Evolutionary conservation across 768 basidiomycete species (phyloP), one percentile per base, ranked within the genome.

Genomic region (Lactarius evosmus): DNA sequence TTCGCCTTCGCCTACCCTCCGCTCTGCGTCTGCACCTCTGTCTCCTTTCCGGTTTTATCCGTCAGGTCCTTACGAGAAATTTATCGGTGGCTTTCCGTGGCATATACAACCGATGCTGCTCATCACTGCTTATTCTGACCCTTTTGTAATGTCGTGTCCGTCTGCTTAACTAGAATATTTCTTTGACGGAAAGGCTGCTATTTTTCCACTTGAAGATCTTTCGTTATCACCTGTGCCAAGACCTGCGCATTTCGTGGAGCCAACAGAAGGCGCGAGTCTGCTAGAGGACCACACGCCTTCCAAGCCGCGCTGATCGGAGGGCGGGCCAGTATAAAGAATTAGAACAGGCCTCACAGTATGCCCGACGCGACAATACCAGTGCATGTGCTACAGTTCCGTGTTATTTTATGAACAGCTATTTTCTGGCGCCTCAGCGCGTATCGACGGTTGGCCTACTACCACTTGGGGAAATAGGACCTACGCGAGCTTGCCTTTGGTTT

Each of bases 11-110:
- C 64, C 63, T 67, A 65, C 57, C 33, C 55, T 52, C 61, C 51
- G 52, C 58, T 66, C 57, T 66, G 66, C 62, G 58, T 63, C 62
- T 58, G 50, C 62, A 58, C 62, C 60, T 52, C 63, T 67, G 59
- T 40, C 61, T 58, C 46, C 29, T 32, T 65, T 66, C 41, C 53
- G 66, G 63, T 61, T 50, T 54, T 66, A 49, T 57, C 38, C 57
- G 56, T 52, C 57, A 57, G 57, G 7, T 65, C 58, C 29, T 61
- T 79, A 76, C 78, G 98, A 99, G 83, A 99, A 98, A 97, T 99
- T 99, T 77, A 95, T 99, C 74, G 97, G 97, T 67, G 96, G 96
- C 69, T 82, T 99, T 69, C 97, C 98, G 79, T 99, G 97, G 97
- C n/a, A n/a, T 95, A 98, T 78, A 98, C 97, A 72, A 96, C 93